Evolutionary conservation across 2,329 filamentous ascomycete species (phyloP).

Genomic region (Monilinia vaccinii-corymbosi): DNA sequence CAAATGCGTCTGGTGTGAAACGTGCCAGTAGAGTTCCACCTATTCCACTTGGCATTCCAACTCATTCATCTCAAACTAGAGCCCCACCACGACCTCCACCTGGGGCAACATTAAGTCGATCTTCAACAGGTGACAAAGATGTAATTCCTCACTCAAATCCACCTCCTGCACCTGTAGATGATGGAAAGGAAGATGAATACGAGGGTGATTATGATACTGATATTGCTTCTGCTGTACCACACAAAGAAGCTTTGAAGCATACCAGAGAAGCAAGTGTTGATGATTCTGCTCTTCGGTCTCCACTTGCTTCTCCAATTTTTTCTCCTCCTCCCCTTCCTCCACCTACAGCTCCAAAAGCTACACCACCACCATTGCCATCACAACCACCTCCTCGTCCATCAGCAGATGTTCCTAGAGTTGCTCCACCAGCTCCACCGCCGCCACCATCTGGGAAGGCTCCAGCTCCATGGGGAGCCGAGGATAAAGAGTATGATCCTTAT

Average conservation of each 20-base stretch:
- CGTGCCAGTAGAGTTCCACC: constrained; percentile 50
- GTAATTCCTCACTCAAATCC: constrained; percentile 35
- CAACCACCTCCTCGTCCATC: constrained; percentile 50
- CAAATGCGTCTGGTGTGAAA: constrained; percentile 39
- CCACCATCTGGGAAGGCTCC: constrained; percentile 30
- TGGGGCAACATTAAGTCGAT: constrained; percentile 44
- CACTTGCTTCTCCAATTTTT: constrained; percentile 32
- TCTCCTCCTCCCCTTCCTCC: constrained; percentile 44
- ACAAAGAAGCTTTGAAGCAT: constrained; percentile 89
- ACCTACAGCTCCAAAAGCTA: constrained; percentile 45
- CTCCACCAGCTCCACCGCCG: constrained; percentile 49
- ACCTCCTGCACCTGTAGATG: constrained; percentile 48
- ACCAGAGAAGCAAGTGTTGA: constrained; percentile 69
- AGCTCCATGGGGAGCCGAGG: constrained; percentile 48
- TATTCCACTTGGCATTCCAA: constrained; percentile 46
- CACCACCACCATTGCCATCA: constrained; percentile 56
- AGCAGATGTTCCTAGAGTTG: constrained; percentile 59
- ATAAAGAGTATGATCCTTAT: constrained; percentile 64
- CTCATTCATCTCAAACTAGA: constrained; percentile 42
- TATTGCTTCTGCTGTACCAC: constrained; percentile 85
- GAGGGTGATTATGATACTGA: constrained; percentile 98
- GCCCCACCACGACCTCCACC: constrained; percentile 61
- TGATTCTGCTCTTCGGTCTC: constrained; percentile 45
- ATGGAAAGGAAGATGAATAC: constrained; percentile 83
- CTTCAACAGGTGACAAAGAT: constrained; percentile 49